Conservation (phyloP, 495 filamentous ascomycete genomes). For the Podospora anserina region DNA sequence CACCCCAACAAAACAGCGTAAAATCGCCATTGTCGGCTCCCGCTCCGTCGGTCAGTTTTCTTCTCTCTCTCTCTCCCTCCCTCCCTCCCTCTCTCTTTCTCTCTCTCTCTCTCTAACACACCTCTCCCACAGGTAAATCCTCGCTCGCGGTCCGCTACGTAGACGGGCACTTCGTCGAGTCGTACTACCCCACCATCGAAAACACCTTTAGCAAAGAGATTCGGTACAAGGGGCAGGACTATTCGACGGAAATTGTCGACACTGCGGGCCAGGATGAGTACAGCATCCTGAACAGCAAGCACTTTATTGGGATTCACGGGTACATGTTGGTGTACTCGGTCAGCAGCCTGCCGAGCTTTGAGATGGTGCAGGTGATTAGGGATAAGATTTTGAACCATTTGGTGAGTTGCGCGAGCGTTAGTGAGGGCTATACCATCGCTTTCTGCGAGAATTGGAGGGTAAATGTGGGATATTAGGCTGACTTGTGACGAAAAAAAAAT, state of each 20-base stretch:
- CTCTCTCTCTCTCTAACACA: background rate
- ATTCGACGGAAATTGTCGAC: slow-evolving; percentile 95
- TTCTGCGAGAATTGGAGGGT: too few species aligned
- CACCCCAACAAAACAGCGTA: slow-evolving; percentile 82
- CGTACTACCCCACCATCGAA: slow-evolving; percentile 98
- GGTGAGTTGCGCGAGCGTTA: slow-evolving; percentile 49
- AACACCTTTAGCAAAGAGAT: slow-evolving; percentile 98
- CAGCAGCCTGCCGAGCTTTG: slow-evolving; percentile 86
- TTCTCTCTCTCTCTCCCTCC: slow-evolving; percentile 4
- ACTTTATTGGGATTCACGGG: slow-evolving; percentile 98
- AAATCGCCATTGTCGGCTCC: slow-evolving; percentile 97
- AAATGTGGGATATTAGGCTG: too few species aligned
- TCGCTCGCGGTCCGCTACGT: slow-evolving; percentile 97
- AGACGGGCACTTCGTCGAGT: slow-evolving; percentile 96
- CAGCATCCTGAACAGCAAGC: slow-evolving; percentile 94
- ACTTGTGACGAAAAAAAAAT: slow-evolving; percentile 3
- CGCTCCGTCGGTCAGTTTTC: slow-evolving; percentile 81
- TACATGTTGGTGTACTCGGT: slow-evolving; percentile 99
- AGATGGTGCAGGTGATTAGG: slow-evolving; percentile 91
- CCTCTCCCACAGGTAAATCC: slow-evolving; percentile 77
- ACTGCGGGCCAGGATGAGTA: slow-evolving; percentile 99
- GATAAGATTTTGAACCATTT: slow-evolving; percentile 98
- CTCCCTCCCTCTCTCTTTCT: slow-evolving; percentile 3
- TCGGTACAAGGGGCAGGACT: slow-evolving; percentile 86
- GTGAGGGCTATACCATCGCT: background rate